Conservation (phyloP, 2,329 filamentous ascomycete species). For the Phaeosphaeriaceae sp. region DNA sequence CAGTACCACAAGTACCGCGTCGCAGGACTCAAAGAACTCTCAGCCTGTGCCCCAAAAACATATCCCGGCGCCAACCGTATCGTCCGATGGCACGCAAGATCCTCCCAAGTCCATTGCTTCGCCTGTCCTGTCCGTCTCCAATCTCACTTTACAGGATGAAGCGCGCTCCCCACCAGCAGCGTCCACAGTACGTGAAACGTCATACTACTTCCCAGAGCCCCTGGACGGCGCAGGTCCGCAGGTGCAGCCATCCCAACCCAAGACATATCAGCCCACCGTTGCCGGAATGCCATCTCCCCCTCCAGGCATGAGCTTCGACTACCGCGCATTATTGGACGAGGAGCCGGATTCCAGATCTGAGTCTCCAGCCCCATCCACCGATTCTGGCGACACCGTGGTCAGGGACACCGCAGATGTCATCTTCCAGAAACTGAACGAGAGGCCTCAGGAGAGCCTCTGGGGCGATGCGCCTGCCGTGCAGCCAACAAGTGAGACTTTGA, state of each 20-base stretch:
- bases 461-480: constrained; percentile 20
- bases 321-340: constrained; percentile 2
- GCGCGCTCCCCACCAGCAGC: constrained; percentile 12
- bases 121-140: constrained; percentile 20
- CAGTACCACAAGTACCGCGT: constrained; percentile 24
- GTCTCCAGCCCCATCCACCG: constrained; percentile 32
- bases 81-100: constrained; percentile 33
- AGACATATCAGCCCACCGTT: constrained; percentile 3
- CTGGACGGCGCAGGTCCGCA: constrained; percentile 23
- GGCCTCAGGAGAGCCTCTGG: constrained; percentile 25
- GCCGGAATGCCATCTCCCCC: constrained; percentile 2
- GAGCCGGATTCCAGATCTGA: background rate
- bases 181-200: constrained; percentile 33
- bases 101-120: constrained; percentile 43
- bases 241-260: constrained; percentile 2
- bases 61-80: constrained; percentile 27
- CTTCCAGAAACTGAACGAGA: constrained; percentile 36
- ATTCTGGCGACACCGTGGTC: constrained; percentile 29
- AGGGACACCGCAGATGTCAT: constrained; percentile 36
- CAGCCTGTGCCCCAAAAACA: constrained; percentile 10
- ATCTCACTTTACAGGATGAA: constrained; percentile 13
- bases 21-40: constrained; percentile 19
- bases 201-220: constrained; percentile 37
- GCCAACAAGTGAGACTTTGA: constrained; percentile 12
- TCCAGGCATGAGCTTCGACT: constrained; percentile 5